These are phyloP conservation scores for Syzygium oleosum DNA, from an alignment of 345 rosid genomes.

Conservation along the genomic window DNA sequence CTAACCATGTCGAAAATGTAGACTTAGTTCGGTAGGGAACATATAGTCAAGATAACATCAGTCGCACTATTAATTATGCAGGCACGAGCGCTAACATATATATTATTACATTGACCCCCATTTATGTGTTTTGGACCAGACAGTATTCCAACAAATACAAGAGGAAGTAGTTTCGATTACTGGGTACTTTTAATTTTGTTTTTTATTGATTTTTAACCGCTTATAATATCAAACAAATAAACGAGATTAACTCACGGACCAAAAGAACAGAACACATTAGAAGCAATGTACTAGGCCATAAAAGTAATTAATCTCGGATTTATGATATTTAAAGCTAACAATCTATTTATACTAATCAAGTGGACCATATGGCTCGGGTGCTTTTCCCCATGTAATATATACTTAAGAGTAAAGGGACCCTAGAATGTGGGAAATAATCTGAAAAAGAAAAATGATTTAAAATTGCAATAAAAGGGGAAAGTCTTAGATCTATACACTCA, in stretches of 20 bases:
- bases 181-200: not conserved
- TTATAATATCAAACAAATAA: not conserved
- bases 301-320: not conserved
- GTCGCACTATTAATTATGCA: not conserved
- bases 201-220: not conserved
- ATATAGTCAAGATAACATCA: not conserved
- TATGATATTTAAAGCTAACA: not conserved
- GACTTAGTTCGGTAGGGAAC: not conserved
- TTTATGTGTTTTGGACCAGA: not conserved
- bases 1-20: not conserved
- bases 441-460: not conserved
- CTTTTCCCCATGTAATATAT: not conserved
- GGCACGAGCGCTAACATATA: rapidly evolving
- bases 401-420: not conserved
- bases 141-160: not conserved
- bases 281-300: not conserved
- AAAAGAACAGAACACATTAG: not conserved
- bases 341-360: not conserved
- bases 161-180: not conserved
- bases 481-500: not conserved
- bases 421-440: not conserved
- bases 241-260: not conserved
- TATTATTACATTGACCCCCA: not conserved
- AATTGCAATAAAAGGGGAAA: not conserved
- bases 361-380: not conserved